These are phyloP conservation scores for Calonectria pseudoturangicola DNA, from an alignment of 2,329 filamentous ascomycete species.

Conservation along the genomic window DNA sequence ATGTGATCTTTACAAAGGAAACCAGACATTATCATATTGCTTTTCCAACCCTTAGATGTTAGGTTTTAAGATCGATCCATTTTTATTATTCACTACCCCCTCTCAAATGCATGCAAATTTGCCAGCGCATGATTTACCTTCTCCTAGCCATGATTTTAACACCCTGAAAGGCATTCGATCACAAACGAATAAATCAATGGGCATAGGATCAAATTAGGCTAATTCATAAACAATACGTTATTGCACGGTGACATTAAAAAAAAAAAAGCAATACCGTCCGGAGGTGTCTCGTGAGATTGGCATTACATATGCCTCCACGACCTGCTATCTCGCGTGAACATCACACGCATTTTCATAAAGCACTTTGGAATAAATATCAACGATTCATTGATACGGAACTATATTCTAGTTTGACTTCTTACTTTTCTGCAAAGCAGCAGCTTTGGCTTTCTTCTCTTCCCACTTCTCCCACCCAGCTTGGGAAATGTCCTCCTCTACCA, in stretches of 20 bases:
- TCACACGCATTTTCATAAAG: background rate
- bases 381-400: background rate
- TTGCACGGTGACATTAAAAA: background rate
- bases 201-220: background rate
- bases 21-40: no score
- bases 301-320: background rate
- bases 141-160: no score
- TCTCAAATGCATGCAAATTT: no score
- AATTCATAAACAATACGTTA: background rate
- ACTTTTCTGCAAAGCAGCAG: slow-evolving; percentile 55
- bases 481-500: slow-evolving; percentile 90
- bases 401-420: slow-evolving; percentile 22
- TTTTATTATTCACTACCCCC: no score
- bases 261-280: background rate
- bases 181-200: no score
- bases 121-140: no score
- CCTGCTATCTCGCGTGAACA: no score
- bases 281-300: background rate
- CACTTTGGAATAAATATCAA: background rate
- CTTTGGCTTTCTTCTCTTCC: slow-evolving; percentile 73
- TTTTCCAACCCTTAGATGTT: no score
- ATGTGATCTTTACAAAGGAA: no score
- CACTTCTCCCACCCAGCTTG: slow-evolving; percentile 97
- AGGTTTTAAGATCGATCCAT: no score
- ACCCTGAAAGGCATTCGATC: no score